Conservation (phyloP, 768 basidiomycete genomes). For the Kwoniella bestiolae region DNA sequence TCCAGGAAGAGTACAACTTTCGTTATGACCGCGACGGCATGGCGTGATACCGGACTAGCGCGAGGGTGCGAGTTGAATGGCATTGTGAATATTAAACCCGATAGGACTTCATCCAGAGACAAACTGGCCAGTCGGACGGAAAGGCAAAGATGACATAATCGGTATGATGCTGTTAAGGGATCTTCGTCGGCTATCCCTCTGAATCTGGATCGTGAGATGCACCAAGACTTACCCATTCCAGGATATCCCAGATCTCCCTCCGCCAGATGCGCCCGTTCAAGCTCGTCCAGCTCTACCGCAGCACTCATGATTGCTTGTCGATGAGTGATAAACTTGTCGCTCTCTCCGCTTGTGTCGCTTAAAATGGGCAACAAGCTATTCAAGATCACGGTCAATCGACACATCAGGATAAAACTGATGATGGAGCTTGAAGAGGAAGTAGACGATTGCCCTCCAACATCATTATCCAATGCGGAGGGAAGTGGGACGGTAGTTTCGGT, state of each 20-base stretch:
- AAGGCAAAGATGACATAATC: background rate
- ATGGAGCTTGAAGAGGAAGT: background rate
- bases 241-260: background rate
- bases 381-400: background rate
- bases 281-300: background rate
- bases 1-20: background rate
- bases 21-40: background rate
- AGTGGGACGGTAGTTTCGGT: background rate
- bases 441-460: background rate
- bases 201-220: background rate
- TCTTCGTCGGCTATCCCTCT: background rate
- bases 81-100: background rate
- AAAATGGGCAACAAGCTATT: background rate
- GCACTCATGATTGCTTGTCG: background rate
- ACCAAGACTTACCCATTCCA: background rate
- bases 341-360: background rate
- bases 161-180: background rate
- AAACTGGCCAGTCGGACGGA: background rate
- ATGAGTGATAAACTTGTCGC: background rate
- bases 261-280: background rate
- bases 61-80: background rate
- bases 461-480: background rate
- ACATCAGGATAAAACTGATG: background rate
- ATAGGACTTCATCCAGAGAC: background rate
- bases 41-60: background rate